These are phyloP conservation scores for Cercospora berteroae DNA, from an alignment of 2,329 filamentous ascomycete species.

Conservation along the genomic window DNA sequence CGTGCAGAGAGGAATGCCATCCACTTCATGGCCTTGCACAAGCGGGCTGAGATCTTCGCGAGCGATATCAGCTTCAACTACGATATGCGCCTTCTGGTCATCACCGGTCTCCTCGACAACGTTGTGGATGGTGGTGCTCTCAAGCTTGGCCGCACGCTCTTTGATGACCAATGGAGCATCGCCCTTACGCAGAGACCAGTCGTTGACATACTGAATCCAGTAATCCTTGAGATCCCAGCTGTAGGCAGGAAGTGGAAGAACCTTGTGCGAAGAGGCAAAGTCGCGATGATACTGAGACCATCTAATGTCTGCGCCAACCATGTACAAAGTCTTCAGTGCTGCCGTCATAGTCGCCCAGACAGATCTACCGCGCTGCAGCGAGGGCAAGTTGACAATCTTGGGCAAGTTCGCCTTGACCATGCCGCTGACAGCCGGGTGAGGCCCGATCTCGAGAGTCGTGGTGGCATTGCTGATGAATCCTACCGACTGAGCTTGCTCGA, in stretches of 20 bases:
- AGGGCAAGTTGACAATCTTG: slow-evolving; percentile 31
- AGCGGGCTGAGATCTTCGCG: slow-evolving; percentile 41
- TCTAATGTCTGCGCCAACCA: not conserved
- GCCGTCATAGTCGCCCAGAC: not conserved
- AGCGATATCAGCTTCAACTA: slow-evolving; percentile 44
- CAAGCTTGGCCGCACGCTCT: not conserved
- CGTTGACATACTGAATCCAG: not conserved
- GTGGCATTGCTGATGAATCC: slow-evolving; percentile 38
- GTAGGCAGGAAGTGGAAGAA: not conserved
- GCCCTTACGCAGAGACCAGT: not conserved
- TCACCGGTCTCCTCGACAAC: slow-evolving; percentile 8
- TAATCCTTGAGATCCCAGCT: not conserved
- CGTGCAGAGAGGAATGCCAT: slow-evolving; percentile 42
- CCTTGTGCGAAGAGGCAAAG: not conserved
- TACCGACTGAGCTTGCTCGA: slow-evolving; percentile 34
- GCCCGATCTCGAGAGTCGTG: slow-evolving; percentile 48
- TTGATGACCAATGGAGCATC: not conserved
- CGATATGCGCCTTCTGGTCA: slow-evolving; percentile 22
- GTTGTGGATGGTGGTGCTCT: slow-evolving; percentile 20
- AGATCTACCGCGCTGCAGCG: slow-evolving; percentile 3
- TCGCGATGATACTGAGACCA: not conserved
- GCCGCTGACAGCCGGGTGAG: slow-evolving; percentile 42
- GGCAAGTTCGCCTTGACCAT: not conserved
- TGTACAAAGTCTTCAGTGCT: not conserved
- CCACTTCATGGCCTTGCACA: slow-evolving; percentile 46